Evolutionary conservation across 1,139 yeast species (phyloP), one percentile per base, ranked within the genome.

Genomic region (Ashbya aceris): DNA sequence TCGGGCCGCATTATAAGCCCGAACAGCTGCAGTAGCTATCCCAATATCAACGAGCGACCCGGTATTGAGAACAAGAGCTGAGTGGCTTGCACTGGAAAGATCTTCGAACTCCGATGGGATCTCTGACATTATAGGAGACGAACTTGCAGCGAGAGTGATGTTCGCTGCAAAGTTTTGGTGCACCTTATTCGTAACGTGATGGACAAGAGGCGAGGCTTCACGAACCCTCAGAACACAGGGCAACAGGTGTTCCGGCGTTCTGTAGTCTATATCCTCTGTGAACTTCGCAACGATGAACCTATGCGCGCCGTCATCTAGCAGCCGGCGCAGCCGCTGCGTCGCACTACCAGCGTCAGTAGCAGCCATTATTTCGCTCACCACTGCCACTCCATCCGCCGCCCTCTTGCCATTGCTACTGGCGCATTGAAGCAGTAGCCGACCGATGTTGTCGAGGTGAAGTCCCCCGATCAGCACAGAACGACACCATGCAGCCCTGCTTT

Each of bases 51-150:
- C 61, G 4, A 58, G 56, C 0, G 94, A 83, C 1, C 96, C 96
- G 39, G 89, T 74, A 57, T 89, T 89, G 31, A 86, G 56, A 9
- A 86, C 71, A 30, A 86, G 65, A 0, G 80, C 73, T 2, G 76
- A 62, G 39, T 71, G 62, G 7, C 82, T 76, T 7, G 71, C 65
- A 0, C 62, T 46, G 0, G 93, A 77, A 46, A 89, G 70, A 28
- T 83, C 93, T 8, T 61, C 73, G 52, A 73, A 86, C 57, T 89
- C 96, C 1, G 68, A 74, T 0, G 69, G 53, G 37, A 79, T 69
- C 54, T 85, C 95, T n/a, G 94, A 81, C 96, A 89, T 89, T 20
- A 85, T 79, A 2, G 97, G 96, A 2, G 94, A 80, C 0, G 83
- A 93, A 2, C 95, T 95, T 23, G 81, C 65, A 0, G 96, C 87